phyloP scores from a whole-genome alignment of 1,284 basidiomycete genomes.

The Wallemia hederae region DNA sequence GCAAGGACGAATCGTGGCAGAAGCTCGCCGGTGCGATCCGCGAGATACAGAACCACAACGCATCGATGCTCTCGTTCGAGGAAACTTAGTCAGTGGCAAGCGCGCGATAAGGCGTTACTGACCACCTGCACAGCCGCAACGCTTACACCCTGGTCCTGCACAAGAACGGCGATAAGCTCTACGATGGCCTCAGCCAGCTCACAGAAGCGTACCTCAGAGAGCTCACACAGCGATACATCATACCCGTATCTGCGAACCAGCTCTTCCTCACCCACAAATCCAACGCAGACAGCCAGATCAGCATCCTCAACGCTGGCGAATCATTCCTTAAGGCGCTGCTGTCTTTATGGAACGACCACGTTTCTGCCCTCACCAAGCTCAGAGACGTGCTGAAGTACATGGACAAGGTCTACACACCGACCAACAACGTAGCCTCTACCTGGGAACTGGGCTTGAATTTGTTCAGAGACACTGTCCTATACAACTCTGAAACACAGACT shows the following conservation, averaged over 20 bases:
- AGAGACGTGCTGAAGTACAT: slow-evolving; percentile 20
- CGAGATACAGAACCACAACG: slow-evolving; percentile 88
- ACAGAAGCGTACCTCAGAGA: slow-evolving; percentile 54
- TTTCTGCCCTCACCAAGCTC: slow-evolving; percentile 60
- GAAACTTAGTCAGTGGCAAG: slow-evolving; percentile 35
- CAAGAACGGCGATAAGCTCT: slow-evolving; percentile 60
- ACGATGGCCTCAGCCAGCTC: slow-evolving; percentile 54
- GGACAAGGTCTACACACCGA: slow-evolving; percentile 62
- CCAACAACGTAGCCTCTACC: slow-evolving; percentile 41
- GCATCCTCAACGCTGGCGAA: slow-evolving; percentile 35
- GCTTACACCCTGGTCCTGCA: slow-evolving; percentile 79
- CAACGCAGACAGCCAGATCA: slow-evolving; percentile 8
- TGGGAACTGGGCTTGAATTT: slow-evolving; percentile 57
- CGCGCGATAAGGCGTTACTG: slow-evolving; percentile 11
- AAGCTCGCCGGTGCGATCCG: slow-evolving; percentile 53
- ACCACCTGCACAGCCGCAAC: slow-evolving; percentile 25
- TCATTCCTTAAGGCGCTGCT: slow-evolving; percentile 52
- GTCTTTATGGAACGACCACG: slow-evolving; percentile 83
- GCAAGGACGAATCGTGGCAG: slow-evolving; percentile 22
- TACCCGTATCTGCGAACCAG: slow-evolving; percentile 24
- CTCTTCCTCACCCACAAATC: slow-evolving; percentile 5
- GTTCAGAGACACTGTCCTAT: slow-evolving; percentile 60
- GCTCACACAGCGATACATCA: slow-evolving; percentile 44
- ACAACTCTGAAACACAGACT: slow-evolving; percentile 18
- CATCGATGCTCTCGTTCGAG: slow-evolving; percentile 74